A percentile compares a stretch with the other conserved stretches of the same genome.
Conservation (phyloP, 2,329 filamentous ascomycete genomes). For the Colletotrichum eremochloae region DNA sequence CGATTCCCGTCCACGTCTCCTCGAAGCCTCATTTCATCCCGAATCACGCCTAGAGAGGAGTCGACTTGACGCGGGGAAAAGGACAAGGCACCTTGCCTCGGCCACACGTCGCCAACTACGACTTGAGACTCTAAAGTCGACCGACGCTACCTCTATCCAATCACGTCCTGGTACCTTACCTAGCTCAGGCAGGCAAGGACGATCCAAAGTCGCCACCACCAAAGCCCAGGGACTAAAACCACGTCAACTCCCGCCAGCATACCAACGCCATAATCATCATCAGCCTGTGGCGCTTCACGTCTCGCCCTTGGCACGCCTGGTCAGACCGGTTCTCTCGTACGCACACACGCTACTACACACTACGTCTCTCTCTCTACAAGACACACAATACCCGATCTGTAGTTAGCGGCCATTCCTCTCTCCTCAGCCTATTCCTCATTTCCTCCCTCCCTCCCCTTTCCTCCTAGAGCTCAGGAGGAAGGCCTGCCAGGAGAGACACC, state of each 20-base stretch:
- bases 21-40: slow-evolving; percentile 2
- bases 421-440: slow-evolving; percentile 5
- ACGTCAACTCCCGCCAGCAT: slow-evolving; percentile 35
- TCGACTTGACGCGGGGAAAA: neutral
- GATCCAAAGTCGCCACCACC: slow-evolving; percentile 41
- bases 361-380: slow-evolving; percentile 2
- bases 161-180: slow-evolving; percentile 31
- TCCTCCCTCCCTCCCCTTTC: slow-evolving; percentile 26
- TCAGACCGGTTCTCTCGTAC: slow-evolving; percentile 27
- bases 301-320: slow-evolving; percentile 36
- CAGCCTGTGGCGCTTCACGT: slow-evolving; percentile 39
- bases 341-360: slow-evolving; percentile 13
- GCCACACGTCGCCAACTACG: slow-evolving; percentile 12
- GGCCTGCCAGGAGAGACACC: slow-evolving; percentile 2
- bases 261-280: slow-evolving; percentile 29
- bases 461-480: slow-evolving; percentile 8
- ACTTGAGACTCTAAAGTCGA: slow-evolving; percentile 9
- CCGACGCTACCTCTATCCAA: slow-evolving; percentile 14
- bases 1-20: neutral
- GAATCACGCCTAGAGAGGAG: neutral
- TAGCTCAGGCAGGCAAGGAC: slow-evolving; percentile 29
- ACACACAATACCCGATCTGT: slow-evolving; percentile 27
- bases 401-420: slow-evolving; percentile 29
- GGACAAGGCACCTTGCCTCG: slow-evolving; percentile 20
- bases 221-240: slow-evolving; percentile 34